Conservation (phyloP, 2,329 filamentous ascomycete genomes). For the Stromatinia cepivora region DNA sequence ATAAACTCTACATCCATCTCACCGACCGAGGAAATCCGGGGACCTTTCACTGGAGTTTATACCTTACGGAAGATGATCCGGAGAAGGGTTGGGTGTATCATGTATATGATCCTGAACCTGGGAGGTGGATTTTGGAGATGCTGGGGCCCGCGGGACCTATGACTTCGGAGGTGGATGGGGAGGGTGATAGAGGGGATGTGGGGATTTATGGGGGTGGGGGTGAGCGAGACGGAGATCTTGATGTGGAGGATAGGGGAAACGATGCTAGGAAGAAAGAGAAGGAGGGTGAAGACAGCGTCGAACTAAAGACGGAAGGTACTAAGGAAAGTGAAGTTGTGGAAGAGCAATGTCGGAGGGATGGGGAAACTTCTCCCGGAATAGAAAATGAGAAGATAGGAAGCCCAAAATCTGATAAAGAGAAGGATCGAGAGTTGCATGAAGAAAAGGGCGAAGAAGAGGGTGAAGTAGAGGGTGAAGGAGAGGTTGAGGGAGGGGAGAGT, state of each 20-base stretch:
- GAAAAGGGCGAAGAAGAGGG: no score
- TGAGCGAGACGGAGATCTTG: background rate
- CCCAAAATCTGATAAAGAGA: no score
- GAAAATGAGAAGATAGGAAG: no score
- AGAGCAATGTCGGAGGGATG: no score
- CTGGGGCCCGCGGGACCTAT: background rate
- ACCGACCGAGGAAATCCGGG: background rate
- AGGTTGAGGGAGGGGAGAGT: no score
- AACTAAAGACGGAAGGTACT: no score
- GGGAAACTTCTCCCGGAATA: no score
- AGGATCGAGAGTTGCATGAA: no score
- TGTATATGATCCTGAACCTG: background rate
- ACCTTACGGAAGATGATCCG: background rate
- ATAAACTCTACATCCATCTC: background rate
- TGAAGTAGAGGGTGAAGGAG: no score
- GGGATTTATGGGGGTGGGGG: no score
- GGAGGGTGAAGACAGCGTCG: background rate
- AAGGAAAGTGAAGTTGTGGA: no score
- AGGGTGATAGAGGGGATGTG: background rate
- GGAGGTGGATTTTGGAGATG: background rate
- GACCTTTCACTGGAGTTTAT: constrained; percentile 9
- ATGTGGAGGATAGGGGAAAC: background rate
- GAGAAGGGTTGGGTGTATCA: background rate
- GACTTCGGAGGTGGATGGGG: background rate
- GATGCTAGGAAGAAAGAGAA: background rate